phyloP scores from a whole-genome alignment of 257 asterid genomes.

The Leonotis leonurus region DNA sequence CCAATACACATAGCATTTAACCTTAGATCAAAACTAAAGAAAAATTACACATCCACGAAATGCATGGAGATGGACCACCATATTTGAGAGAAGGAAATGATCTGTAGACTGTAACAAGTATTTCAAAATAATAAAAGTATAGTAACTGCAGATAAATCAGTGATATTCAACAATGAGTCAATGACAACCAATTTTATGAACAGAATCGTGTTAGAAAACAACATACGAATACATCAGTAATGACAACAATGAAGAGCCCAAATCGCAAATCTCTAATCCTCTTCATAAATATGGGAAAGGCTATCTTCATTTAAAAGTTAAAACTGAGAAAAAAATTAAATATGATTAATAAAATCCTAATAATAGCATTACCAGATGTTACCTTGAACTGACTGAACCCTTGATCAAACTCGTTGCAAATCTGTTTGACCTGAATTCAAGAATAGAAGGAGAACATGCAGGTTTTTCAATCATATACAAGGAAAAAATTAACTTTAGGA shows the following conservation, averaged over 20 bases:
- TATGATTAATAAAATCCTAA: slow-evolving; percentile 4
- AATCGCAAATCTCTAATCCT: not conserved
- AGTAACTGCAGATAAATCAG: not conserved
- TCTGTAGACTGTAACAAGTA: slow-evolving; percentile 8
- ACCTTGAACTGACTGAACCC: slow-evolving; percentile 68
- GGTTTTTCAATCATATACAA: slow-evolving; percentile 5
- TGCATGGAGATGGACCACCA: slow-evolving; percentile 7
- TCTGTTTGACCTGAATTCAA: slow-evolving; percentile 51
- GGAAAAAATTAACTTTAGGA: not conserved
- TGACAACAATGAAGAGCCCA: not conserved
- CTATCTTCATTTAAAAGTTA: not conserved
- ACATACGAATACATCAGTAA: not conserved
- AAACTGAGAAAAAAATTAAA: slow-evolving; percentile 7
- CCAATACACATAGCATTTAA: slow-evolving; percentile 8
- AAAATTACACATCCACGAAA: slow-evolving; percentile 1
- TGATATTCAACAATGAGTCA: not conserved
- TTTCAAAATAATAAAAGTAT: not conserved
- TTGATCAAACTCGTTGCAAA: slow-evolving; percentile 63
- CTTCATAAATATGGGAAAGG: slow-evolving; percentile 4
- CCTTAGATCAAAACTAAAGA: slow-evolving; percentile 12
- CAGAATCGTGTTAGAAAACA: not conserved
- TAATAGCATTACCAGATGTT: slow-evolving; percentile 80
- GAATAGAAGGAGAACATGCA: not conserved
- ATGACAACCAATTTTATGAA: not conserved
- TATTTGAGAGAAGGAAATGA: not conserved